Conservation (phyloP, 2,329 filamentous ascomycete genomes). For the Thielaviopsis euricoi region DNA sequence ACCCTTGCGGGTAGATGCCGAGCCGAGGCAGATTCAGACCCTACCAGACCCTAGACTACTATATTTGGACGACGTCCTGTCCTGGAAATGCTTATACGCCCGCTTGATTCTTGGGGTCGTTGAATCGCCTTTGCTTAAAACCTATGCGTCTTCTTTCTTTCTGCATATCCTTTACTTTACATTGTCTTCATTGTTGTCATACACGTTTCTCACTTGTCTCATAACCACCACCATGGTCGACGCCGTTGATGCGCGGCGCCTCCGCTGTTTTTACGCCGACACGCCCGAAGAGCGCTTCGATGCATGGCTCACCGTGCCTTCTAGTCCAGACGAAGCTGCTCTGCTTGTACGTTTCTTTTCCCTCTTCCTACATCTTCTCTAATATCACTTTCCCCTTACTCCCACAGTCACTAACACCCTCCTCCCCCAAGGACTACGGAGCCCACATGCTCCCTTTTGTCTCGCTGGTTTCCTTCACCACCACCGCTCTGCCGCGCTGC, state of each 20-base stretch:
- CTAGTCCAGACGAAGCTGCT: neutral
- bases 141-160: neutral
- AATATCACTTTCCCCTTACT: neutral
- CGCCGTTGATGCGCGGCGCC: neutral
- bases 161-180: too few relatives aligned
- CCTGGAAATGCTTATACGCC: too few relatives aligned
- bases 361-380: neutral
- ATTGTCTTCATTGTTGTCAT: too few relatives aligned
- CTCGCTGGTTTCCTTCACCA: neutral
- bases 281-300: constrained; percentile 7
- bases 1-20: neutral
- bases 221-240: neutral
- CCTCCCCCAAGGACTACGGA: neutral
- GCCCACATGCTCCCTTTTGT: neutral
- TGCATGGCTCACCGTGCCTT: neutral
- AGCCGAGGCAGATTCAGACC: neutral
- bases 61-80: too few relatives aligned
- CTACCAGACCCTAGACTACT: neutral
- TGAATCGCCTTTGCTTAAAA: neutral
- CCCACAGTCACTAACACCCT: neutral
- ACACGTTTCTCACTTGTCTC: neutral
- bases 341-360: neutral
- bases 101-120: too few relatives aligned
- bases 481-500: neutral
- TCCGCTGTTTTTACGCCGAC: neutral